phyloP scores from a whole-genome alignment of 352 stramenopile genomes.

The Phytopythium litorale region DNA sequence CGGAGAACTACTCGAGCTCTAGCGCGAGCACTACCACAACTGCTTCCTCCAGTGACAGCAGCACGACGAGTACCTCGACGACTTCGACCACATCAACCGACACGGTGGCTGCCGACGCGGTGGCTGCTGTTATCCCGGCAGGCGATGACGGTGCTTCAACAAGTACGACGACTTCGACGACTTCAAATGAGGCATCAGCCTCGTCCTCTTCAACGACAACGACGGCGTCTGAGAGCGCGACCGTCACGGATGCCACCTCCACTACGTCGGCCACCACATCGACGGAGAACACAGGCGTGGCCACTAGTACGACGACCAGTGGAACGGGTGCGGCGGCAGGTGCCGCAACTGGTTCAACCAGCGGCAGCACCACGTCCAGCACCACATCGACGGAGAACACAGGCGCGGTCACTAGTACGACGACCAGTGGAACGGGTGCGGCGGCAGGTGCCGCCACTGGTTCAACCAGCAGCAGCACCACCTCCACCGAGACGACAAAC shows the following conservation, averaged over 20 bases:
- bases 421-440: not conserved
- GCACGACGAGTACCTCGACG: not conserved
- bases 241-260: not conserved
- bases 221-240: not conserved
- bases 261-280: not conserved
- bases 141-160: not conserved
- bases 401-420: not conserved
- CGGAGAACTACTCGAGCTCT: conserved; percentile 8
- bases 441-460: not conserved
- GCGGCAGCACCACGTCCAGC: not conserved
- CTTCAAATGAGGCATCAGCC: not conserved
- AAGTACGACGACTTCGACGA: conserved; percentile 1
- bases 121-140: not conserved
- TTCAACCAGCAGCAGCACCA: not conserved
- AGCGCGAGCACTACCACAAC: conserved; percentile 5
- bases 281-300: not conserved
- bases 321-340: not conserved
- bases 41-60: conserved; percentile 5
- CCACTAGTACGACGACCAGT: not conserved
- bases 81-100: conserved; percentile 1
- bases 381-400: not conserved
- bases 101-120: not conserved
- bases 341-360: not conserved
- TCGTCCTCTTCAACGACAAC: not conserved
- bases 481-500: not conserved